Evolutionary conservation across 352 stramenopile species (phyloP), one percentile per base, ranked within the genome.

Genomic region (Pythium plurisporium): DNA sequence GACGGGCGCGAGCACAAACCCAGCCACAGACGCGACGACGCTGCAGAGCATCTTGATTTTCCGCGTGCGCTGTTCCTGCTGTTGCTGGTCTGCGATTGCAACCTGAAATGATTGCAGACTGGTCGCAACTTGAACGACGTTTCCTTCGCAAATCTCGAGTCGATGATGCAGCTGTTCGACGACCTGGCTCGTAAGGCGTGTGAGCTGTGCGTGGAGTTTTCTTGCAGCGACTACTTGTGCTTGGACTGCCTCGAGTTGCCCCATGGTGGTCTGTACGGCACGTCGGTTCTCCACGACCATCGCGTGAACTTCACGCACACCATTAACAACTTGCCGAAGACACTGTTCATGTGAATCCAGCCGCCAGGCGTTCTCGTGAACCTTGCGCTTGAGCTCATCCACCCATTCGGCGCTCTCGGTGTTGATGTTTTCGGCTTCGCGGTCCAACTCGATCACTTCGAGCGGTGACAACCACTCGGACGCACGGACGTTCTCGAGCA

Each of bases 351-450:
- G 62, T 0, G 55, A 34, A 14, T 62, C 62, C 3, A 69, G 50
- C 4, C 62, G 62, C 23, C 55, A 54, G 3, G 55, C 59, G 40
- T 69, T 65, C 2, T 57, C 20, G 10, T 71, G 50, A 2, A 78
- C 50, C 1, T 58, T 52, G 3, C 30, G 45, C 59, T 78, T 72
- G 23, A 78, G 65, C 26, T 74, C 70, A 11, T 41, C 26, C 3
- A 74, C 70, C 66, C 70, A 77, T 25, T 59, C 70, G 1, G 56
- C 57, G 30, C 68, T 73, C 38, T 67, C 66, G 20, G 67, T 62
- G 52, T 72, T 72, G n/a, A 72, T 62, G 14, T 78, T 74, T 11
- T 64, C 69, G 8, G 60, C 59, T 51, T 70, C 59, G 6, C 72
- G 34, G 31, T 73, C 59, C 43, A 65, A 66, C 20, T 65, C 41